Evolutionary conservation across 129 eudicot species (phyloP).

Genomic region (Arctium lappa): DNA sequence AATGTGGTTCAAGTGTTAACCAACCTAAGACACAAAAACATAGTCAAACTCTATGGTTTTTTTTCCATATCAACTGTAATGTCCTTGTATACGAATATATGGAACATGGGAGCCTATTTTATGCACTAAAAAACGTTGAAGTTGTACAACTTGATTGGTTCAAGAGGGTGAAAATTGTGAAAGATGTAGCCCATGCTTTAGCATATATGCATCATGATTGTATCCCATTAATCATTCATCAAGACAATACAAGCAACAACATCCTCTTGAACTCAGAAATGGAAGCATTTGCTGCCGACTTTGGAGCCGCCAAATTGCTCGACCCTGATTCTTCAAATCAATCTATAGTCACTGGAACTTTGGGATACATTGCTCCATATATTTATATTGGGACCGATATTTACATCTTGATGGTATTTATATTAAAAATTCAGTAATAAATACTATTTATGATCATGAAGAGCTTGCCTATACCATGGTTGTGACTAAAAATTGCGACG

Average conservation of each 20-base stretch:
- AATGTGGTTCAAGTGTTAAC: conserved; percentile 23
- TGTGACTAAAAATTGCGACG: conserved; percentile 11
- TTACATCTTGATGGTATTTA: background rate
- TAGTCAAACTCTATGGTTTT: conserved; percentile 24
- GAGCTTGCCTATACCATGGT: conserved; percentile 14
- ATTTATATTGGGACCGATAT: background rate
- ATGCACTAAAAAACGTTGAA: conserved; percentile 1
- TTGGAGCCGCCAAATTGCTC: conserved; percentile 6
- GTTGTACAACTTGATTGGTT: conserved; percentile 10
- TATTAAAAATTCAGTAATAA: background rate
- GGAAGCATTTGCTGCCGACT: conserved; percentile 17
- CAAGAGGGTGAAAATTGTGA: background rate
- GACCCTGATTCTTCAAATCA: conserved; percentile 15
- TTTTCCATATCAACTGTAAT: conserved; percentile 3
- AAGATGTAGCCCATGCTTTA: background rate
- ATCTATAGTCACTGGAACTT: conserved; percentile 2
- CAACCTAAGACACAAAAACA: conserved; percentile 27
- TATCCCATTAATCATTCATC: conserved; percentile 6
- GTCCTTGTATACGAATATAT: conserved; percentile 28
- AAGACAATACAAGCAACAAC: conserved; percentile 15
- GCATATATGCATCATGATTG: conserved; percentile 23
- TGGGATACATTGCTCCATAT: conserved; percentile 18
- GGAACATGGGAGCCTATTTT: conserved; percentile 31
- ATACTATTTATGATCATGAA: background rate
- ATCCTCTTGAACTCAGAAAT: conserved; percentile 3